Evolutionary conservation across 1,284 basidiomycete species (phyloP).

Genomic region (Tilletia horrida): DNA sequence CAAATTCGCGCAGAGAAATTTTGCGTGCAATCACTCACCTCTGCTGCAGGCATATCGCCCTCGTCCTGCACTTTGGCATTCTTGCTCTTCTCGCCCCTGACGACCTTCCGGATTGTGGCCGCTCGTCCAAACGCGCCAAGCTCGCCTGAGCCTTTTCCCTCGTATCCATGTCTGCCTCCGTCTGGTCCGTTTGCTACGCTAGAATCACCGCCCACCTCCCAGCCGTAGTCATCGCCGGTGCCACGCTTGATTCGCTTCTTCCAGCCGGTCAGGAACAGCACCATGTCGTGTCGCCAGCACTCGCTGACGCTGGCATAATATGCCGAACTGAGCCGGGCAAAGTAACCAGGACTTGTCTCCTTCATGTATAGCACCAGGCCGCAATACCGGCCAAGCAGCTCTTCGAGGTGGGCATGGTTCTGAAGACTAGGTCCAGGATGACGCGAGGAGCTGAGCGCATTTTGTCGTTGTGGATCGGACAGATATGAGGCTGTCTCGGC

Average conservation of each 20-base stretch:
- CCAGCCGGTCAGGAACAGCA: slow-evolving; percentile 35
- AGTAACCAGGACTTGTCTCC: slow-evolving; percentile 65
- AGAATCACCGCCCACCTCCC: slow-evolving; percentile 19
- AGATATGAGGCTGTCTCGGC: slow-evolving; percentile 34
- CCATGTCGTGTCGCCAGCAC: slow-evolving; percentile 44
- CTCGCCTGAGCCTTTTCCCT: background rate
- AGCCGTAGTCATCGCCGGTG: slow-evolving; percentile 6
- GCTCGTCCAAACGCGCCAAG: slow-evolving; percentile 16
- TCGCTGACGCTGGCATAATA: slow-evolving; percentile 45
- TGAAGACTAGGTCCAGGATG: slow-evolving; percentile 34
- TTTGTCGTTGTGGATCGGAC: slow-evolving; percentile 26
- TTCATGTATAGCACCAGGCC: slow-evolving; percentile 89
- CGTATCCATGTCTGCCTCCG: slow-evolving; percentile 29
- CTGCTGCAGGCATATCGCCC: background rate
- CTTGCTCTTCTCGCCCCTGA: slow-evolving; percentile 26
- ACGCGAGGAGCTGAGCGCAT: slow-evolving; percentile 7
- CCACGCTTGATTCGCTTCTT: slow-evolving; percentile 27
- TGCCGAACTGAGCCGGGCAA: slow-evolving; percentile 39
- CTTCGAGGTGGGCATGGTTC: slow-evolving; percentile 62
- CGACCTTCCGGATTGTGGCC: slow-evolving; percentile 25
- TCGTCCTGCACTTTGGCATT: slow-evolving; percentile 18
- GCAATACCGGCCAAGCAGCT: slow-evolving; percentile 78
- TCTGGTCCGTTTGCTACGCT: background rate
- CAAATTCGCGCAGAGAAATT: too few relatives aligned
- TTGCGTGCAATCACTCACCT: slow-evolving; percentile 10